Evolutionary conservation across 1,284 basidiomycete species (phyloP).

Genomic region (Apiotrichum mycotoxinovorans): DNA sequence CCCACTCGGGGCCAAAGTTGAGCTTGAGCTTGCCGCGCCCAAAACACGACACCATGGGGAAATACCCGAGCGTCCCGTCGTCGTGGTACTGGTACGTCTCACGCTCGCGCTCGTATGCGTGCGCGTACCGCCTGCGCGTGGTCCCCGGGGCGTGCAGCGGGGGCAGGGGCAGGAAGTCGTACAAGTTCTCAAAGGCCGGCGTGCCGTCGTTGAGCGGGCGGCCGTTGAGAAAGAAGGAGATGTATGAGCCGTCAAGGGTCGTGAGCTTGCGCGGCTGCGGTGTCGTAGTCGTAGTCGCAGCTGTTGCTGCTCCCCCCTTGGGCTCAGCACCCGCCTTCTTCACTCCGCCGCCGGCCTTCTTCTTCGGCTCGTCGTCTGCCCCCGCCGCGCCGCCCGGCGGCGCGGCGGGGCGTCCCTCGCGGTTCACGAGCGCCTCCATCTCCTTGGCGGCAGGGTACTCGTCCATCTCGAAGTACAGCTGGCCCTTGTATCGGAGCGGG

Average conservation of each 20-base stretch:
- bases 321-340: constrained; percentile 18
- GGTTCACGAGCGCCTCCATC: constrained; percentile 80
- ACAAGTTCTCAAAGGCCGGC: constrained; percentile 77
- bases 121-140: constrained; percentile 42
- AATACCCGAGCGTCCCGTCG: constrained; percentile 94
- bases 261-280: constrained; percentile 54
- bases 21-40: constrained; percentile 79
- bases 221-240: constrained; percentile 93
- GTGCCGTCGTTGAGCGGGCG: constrained; percentile 68
- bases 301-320: background rate
- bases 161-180: constrained; percentile 84
- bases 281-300: background rate
- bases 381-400: constrained; percentile 15
- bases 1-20: constrained; percentile 84
- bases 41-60: constrained; percentile 89
- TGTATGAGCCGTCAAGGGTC: constrained; percentile 65
- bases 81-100: constrained; percentile 58
- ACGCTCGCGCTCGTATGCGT: constrained; percentile 26
- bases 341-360: constrained; percentile 48
- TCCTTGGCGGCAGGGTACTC: constrained; percentile 91
- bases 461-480: constrained; percentile 90
- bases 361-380: constrained; percentile 25
- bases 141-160: constrained; percentile 34
- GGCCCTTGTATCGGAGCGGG: constrained; percentile 91
- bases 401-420: constrained; percentile 50